These are phyloP conservation scores for Viridothelium virens DNA, from an alignment of 495 filamentous ascomycete species.

Conservation along the genomic window DNA sequence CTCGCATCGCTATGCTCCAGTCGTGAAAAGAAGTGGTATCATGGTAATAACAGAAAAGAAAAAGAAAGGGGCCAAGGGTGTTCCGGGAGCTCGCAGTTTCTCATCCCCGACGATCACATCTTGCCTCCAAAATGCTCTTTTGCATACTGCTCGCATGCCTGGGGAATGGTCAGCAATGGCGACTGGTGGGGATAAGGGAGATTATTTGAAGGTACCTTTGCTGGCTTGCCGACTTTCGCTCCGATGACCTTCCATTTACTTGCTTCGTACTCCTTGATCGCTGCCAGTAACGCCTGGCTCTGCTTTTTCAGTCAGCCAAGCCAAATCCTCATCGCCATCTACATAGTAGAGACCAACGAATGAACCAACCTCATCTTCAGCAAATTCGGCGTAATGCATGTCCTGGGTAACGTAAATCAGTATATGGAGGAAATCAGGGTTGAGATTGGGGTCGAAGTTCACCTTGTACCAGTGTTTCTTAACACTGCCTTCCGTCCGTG, in stretches of 20 bases:
- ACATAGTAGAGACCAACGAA: conserved; percentile 26
- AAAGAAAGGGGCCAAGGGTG: conserved; percentile 21
- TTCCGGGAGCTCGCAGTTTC: conserved; percentile 30
- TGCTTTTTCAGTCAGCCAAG: conserved; percentile 37
- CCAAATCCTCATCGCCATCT: conserved; percentile 8
- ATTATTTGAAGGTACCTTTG: conserved; percentile 59
- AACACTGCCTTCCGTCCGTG: conserved; percentile 88
- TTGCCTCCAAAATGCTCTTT: conserved; percentile 83
- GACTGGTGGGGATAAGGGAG: conserved; percentile 7
- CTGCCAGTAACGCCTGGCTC: conserved; percentile 77
- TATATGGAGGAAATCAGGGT: conserved; percentile 7
- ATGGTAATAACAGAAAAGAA: conserved; percentile 13
- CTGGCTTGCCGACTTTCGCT: conserved; percentile 92
- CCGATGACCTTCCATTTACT: conserved; percentile 99
- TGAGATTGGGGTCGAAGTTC: conserved; percentile 23
- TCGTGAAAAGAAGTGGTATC: conserved; percentile 31
- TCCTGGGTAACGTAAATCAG: conserved; percentile 47
- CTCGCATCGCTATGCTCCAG: conserved; percentile 24
- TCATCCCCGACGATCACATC: conserved; percentile 29
- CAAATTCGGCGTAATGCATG: conserved; percentile 99
- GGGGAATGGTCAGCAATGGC: conserved; percentile 26
- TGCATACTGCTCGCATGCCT: conserved; percentile 98
- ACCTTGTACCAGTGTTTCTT: conserved; percentile 99
- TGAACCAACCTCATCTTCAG: conserved; percentile 81
- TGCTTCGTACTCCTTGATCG: conserved; percentile 97